Percentiles rank a stretch among this genome's conserved stretches.
phyloP scores from a whole-genome alignment of 2,329 filamentous ascomycete genomes.

The Aspergillus hortae region DNA sequence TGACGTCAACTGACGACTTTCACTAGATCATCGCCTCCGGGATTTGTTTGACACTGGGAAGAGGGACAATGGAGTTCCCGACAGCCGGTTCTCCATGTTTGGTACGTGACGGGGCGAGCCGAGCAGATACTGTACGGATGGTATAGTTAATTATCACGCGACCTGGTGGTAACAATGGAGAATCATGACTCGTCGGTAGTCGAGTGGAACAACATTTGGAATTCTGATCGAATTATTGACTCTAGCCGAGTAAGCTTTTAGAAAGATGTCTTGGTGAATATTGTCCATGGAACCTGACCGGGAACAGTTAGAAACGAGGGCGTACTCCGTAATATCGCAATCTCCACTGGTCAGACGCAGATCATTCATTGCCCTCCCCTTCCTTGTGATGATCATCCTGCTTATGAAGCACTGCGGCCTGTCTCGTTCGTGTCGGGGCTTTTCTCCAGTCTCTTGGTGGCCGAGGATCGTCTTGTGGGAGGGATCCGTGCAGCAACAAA shows the following conservation, averaged over 20 bases:
- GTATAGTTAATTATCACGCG: background rate
- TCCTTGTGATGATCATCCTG: slow-evolving; percentile 4
- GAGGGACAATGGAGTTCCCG: background rate
- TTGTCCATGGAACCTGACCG: background rate
- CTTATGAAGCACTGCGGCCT: background rate
- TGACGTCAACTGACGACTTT: background rate
- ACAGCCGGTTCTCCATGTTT: background rate
- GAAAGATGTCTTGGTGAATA: background rate
- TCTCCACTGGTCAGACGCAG: slow-evolving; percentile 3
- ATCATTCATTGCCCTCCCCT: slow-evolving; percentile 1
- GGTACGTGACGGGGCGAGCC: background rate
- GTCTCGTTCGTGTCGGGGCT: background rate
- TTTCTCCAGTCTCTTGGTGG: too few species aligned
- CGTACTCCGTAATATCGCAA: background rate
- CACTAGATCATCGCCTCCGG: background rate
- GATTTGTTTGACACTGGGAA: too few species aligned
- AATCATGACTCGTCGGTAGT: background rate
- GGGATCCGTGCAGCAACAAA: background rate
- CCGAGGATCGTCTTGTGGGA: background rate
- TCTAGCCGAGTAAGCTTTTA: background rate
- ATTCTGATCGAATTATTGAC: background rate
- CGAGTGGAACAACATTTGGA: background rate
- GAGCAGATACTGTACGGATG: background rate
- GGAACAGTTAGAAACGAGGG: background rate
- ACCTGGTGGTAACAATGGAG: too few species aligned